A percentile compares a stretch with the other conserved stretches of the same genome.
Conservation (phyloP, 2,329 filamentous ascomycete species). For the Raffaelea albimanens region DNA sequence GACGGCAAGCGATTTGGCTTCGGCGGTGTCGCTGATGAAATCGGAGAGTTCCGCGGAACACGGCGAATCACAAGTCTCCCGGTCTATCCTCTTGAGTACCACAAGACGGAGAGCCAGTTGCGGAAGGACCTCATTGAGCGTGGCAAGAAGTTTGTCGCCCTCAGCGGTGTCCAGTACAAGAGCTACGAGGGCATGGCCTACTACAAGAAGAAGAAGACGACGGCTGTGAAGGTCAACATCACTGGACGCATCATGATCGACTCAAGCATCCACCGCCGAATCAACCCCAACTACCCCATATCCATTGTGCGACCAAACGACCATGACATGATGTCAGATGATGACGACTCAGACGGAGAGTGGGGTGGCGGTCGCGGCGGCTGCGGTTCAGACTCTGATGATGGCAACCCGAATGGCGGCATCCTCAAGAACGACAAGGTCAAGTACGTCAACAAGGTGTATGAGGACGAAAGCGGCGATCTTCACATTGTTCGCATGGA, state of each 20-base stretch:
- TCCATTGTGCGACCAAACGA: slow-evolving; percentile 67
- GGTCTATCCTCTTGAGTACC: slow-evolving; percentile 71
- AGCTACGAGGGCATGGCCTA: slow-evolving; percentile 78
- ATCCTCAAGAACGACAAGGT: slow-evolving; percentile 13
- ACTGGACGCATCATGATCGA: slow-evolving; percentile 86
- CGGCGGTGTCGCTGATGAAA: slow-evolving; percentile 59
- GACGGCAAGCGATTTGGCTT: slow-evolving; percentile 80
- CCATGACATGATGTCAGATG: slow-evolving; percentile 46
- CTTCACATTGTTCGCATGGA: no score
- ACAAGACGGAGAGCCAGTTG: slow-evolving; percentile 59
- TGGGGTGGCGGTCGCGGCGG: slow-evolving; percentile 17
- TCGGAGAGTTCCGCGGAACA: slow-evolving; percentile 68
- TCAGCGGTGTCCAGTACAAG: slow-evolving; percentile 78
- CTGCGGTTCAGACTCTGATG: slow-evolving; percentile 28
- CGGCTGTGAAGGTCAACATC: slow-evolving; percentile 67
- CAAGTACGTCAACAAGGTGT: slow-evolving; percentile 8
- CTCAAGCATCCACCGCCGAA: slow-evolving; percentile 68
- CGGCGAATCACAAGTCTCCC: slow-evolving; percentile 71
- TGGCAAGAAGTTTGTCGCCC: slow-evolving; percentile 71
- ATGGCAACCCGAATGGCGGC: slow-evolving; percentile 22
- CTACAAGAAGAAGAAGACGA: slow-evolving; percentile 66
- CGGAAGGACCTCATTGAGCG: slow-evolving; percentile 62
- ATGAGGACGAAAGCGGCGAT: slow-evolving; percentile 1
- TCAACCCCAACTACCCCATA: slow-evolving; percentile 78
- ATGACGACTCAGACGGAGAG: slow-evolving; percentile 35